A percentile compares a stretch with the other conserved stretches of the same genome.
Conservation (phyloP, 2,329 filamentous ascomycete genomes). For the Aspergillus sp. region DNA sequence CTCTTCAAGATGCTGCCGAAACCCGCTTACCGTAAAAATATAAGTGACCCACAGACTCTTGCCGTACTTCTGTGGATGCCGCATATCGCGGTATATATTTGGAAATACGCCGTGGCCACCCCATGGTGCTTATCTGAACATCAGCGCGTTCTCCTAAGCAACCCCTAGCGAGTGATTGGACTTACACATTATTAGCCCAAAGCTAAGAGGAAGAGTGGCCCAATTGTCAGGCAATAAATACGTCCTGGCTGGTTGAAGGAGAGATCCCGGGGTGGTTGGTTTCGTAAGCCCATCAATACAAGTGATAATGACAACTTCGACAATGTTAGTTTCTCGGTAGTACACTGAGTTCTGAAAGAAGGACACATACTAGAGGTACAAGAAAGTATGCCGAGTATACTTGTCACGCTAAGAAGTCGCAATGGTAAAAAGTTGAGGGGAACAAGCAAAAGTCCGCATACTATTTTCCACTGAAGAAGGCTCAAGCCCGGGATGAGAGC, state of each 20-base stretch:
- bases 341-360: slow-evolving; percentile 6
- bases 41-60: slow-evolving; percentile 78
- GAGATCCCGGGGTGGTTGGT: slow-evolving; percentile 73
- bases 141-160: slow-evolving; percentile 6
- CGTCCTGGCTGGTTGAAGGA: slow-evolving; percentile 76
- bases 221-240: slow-evolving; percentile 84
- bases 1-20: not conserved
- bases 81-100: slow-evolving; percentile 78
- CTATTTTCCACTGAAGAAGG: slow-evolving; percentile 76
- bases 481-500: slow-evolving; percentile 72
- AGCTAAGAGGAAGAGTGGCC: slow-evolving; percentile 81
- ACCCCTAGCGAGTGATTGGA: not conserved
- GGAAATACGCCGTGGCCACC: slow-evolving; percentile 76
- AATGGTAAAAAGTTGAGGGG: slow-evolving; percentile 84
- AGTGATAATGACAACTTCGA: slow-evolving; percentile 75
- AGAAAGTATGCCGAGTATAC: slow-evolving; percentile 86
- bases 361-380: slow-evolving; percentile 78
- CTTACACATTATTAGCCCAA: slow-evolving; percentile 81
- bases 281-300: slow-evolving; percentile 86
- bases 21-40: slow-evolving; percentile 69
- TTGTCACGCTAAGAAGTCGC: slow-evolving; percentile 82
- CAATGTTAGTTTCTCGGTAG: slow-evolving; percentile 28
- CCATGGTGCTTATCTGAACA: slow-evolving; percentile 57
- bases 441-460: slow-evolving; percentile 76
- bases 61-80: slow-evolving; percentile 78